Conservation (phyloP, 805 yeast genomes). For the Wickerhamomyces rabaulensis region DNA sequence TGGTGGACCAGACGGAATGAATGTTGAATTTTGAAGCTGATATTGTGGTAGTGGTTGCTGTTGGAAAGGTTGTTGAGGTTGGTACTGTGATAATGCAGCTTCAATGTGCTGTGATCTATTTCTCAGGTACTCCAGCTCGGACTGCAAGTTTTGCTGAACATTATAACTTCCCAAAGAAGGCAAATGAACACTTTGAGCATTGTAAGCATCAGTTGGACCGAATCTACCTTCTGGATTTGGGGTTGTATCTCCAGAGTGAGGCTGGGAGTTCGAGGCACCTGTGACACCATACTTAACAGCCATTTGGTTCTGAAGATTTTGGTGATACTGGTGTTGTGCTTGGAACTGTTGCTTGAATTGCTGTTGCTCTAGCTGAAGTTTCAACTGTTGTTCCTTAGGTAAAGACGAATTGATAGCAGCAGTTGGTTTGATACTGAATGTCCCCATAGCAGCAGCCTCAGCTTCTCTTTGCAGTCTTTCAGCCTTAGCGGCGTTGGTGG, state of each 20-base stretch:
- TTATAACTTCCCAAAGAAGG: conserved; percentile 8
- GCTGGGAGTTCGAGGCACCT: conserved; percentile 2
- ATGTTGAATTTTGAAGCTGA: not conserved
- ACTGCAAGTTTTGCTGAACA: conserved; percentile 7
- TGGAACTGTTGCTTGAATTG: conserved; percentile 17
- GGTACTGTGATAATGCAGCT: conserved; percentile 2
- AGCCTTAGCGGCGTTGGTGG: not conserved
- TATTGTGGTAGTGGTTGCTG: not conserved
- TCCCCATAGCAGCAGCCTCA: conserved; percentile 3
- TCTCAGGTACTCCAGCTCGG: conserved; percentile 11
- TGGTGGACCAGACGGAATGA: not conserved
- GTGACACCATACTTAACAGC: conserved; percentile 20
- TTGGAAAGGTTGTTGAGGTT: conserved; percentile 1
- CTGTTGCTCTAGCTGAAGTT: conserved; percentile 13
- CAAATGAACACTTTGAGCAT: not conserved
- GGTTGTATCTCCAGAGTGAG: not conserved
- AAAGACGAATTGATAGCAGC: conserved; percentile 1
- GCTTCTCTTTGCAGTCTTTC: conserved; percentile 4
- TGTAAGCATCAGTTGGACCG: not conserved
- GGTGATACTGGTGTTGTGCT: conserved; percentile 16
- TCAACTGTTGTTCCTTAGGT: conserved; percentile 7
- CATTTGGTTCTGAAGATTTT: conserved; percentile 14
- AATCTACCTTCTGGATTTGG: not conserved
- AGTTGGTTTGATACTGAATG: conserved; percentile 2
- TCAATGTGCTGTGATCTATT: conserved; percentile 12